A percentile compares a stretch with the other conserved stretches of the same genome.
phyloP scores from a whole-genome alignment of 2,329 filamentous ascomycete species.

The Pseudohalonectria lignicola region DNA sequence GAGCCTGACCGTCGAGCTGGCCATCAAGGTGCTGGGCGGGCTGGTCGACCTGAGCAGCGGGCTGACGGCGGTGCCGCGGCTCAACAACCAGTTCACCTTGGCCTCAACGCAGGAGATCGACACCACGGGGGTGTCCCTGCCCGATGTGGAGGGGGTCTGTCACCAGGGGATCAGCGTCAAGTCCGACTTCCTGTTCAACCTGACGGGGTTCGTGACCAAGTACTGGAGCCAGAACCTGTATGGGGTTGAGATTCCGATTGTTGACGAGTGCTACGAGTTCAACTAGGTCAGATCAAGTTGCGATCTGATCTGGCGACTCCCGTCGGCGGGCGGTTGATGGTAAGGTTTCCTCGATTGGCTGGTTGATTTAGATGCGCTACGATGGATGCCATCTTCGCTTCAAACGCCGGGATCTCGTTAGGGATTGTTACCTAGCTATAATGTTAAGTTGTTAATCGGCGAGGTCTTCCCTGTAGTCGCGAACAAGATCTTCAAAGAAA shows the following conservation, averaged over 20 bases:
- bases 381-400: too few species aligned
- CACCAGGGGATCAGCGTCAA: constrained; percentile 13
- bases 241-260: constrained; percentile 13
- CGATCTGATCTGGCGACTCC: too few species aligned
- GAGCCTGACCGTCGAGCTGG: constrained; percentile 10
- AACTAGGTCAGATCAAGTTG: too few species aligned
- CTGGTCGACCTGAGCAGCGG: constrained; percentile 14
- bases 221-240: constrained; percentile 15
- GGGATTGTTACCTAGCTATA: too few species aligned
- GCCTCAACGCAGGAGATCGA: constrained; percentile 8
- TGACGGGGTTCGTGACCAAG: constrained; percentile 15
- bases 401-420: too few species aligned
- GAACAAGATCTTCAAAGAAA: too few species aligned
- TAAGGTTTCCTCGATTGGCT: too few species aligned
- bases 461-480: too few species aligned
- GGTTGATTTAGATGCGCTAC: too few species aligned
- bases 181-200: constrained; percentile 15
- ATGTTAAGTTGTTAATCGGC: too few species aligned
- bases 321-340: too few species aligned
- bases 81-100: constrained; percentile 14
- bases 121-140: not conserved
- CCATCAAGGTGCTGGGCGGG: constrained; percentile 13
- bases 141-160: constrained; percentile 5
- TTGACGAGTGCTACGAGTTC: constrained; percentile 12
- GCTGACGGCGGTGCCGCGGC: constrained; percentile 13